Conservation (phyloP, 164 flowering plant genomes). For the Euptelea pleiosperma region DNA sequence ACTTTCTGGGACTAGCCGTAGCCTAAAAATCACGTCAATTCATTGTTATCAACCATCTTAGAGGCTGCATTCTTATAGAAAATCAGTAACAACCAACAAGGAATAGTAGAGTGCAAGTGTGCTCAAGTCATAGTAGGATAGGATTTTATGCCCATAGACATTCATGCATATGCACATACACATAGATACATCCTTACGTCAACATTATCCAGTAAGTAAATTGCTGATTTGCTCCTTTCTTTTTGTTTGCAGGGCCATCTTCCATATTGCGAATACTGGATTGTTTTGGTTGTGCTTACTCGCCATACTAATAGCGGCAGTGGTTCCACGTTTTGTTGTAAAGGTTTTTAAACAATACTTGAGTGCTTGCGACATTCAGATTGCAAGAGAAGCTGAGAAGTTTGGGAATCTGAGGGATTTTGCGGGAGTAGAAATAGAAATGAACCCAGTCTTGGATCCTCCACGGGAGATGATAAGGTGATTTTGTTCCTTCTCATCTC, state of each 20-base stretch:
- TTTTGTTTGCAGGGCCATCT: slow-evolving; percentile 70
- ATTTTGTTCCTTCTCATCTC: slow-evolving; percentile 11
- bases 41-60: too few species aligned
- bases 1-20: too few species aligned
- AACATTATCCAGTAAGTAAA: too few species aligned
- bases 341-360: slow-evolving; percentile 46
- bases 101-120: too few species aligned
- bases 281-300: slow-evolving; percentile 79
- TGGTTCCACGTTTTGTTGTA: slow-evolving; percentile 77
- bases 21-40: too few species aligned
- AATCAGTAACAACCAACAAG: too few species aligned
- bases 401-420: slow-evolving; percentile 31
- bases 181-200: too few species aligned
- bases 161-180: too few species aligned
- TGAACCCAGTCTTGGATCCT: slow-evolving; percentile 39
- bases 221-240: neutral
- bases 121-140: too few species aligned
- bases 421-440: slow-evolving; percentile 45
- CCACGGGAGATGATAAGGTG: slow-evolving; percentile 22
- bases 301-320: slow-evolving; percentile 44
- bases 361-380: slow-evolving; percentile 64
- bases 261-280: slow-evolving; percentile 37
- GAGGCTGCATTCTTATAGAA: too few species aligned
- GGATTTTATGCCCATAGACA: too few species aligned
- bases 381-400: slow-evolving; percentile 83